Evolutionary conservation across 129 eudicot species (phyloP), one percentile per base, ranked within the genome.

Genomic region (Helianthus tuberosus): DNA sequence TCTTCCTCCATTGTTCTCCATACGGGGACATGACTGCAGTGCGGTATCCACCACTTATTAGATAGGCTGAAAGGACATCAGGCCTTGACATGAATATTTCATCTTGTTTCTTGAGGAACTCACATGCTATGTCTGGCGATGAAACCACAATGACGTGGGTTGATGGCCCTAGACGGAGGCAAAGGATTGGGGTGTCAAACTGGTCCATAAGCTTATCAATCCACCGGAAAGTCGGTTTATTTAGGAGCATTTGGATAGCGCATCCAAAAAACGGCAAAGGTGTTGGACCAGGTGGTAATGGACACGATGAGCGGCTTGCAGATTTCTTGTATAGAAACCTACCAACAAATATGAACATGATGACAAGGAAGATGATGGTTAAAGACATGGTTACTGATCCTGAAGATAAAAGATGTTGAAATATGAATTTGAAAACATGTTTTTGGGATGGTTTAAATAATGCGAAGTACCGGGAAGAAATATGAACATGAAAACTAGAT

Each of bases 241-340:
- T 81, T 36, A 0, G 23, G 3, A 63, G 16, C 75, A 78, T 73
- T 64, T 77, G 60, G 27, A 64, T 57, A 2, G 74, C 17, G 75
- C 70, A 71, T 8, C 89, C 89, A n/a, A 80, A 0, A 3, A 84
- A 23, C 2, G 86, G 86, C 63, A 29, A 77, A 25, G 78, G 55
- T 2, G n/a, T 71, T 10, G 88, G 88, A 9, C 88, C 84, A 5
- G 84, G 87, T 9, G 87, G 87, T 61, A 80, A 82, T 8, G 73
- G 80, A 8, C 20, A 43, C 47, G 10, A 27, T 44, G 17, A 57
- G 8, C 47, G 49, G 14, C 17, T 47, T 29, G 23, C 2, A 11
- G 44, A 27, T 17, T 25, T 43, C 10, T 43, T 43, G 47, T 43
- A 6, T 43, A 6, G 47, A 43, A 43, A 9, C 47, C 47, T 43